Percentiles rank a stretch among this genome's conserved stretches.
Evolutionary conservation across 257 asterid genomes (phyloP).

Genomic region (Solanum ossicruentum): DNA sequence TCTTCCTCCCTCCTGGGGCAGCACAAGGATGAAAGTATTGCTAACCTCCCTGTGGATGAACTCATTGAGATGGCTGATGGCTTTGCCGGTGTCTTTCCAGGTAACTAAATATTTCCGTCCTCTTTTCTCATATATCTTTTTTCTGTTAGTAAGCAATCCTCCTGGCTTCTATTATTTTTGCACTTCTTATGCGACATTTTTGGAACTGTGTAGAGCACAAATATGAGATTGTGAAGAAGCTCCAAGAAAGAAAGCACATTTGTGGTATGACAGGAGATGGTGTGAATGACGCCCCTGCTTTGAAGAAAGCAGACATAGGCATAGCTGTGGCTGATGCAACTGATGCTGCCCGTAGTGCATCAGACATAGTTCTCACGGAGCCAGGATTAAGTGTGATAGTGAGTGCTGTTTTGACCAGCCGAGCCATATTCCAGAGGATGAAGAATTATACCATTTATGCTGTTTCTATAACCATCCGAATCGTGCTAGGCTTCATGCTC

Average conservation of each 20-base stretch:
- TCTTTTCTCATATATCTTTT: not conserved
- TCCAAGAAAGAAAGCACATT: constrained; percentile 37
- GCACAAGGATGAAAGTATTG: constrained; percentile 23
- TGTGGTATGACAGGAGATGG: constrained; percentile 51
- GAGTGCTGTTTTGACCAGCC: constrained; percentile 34
- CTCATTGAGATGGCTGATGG: constrained; percentile 43
- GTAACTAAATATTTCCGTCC: constrained; percentile 5
- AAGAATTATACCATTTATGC: constrained; percentile 44
- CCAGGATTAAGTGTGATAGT: constrained; percentile 37
- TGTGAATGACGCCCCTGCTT: constrained; percentile 40
- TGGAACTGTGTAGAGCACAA: constrained; percentile 22
- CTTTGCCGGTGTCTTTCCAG: constrained; percentile 43
- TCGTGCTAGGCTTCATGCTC: constrained; percentile 41
- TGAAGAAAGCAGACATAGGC: constrained; percentile 39
- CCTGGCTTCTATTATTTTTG: not conserved
- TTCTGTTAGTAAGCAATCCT: not conserved
- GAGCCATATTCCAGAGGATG: constrained; percentile 47
- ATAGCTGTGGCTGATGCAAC: constrained; percentile 47
- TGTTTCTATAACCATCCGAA: constrained; percentile 40
- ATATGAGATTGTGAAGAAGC: constrained; percentile 34
- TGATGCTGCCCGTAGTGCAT: constrained; percentile 41
- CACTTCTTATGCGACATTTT: not conserved
- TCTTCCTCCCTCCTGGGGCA: constrained; percentile 39
- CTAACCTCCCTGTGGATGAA: constrained; percentile 31
- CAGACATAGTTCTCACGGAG: constrained; percentile 32